Conservation (phyloP, 228 moss, liverwort and hornwort genomes). For the Sphagnum fallax region DNA sequence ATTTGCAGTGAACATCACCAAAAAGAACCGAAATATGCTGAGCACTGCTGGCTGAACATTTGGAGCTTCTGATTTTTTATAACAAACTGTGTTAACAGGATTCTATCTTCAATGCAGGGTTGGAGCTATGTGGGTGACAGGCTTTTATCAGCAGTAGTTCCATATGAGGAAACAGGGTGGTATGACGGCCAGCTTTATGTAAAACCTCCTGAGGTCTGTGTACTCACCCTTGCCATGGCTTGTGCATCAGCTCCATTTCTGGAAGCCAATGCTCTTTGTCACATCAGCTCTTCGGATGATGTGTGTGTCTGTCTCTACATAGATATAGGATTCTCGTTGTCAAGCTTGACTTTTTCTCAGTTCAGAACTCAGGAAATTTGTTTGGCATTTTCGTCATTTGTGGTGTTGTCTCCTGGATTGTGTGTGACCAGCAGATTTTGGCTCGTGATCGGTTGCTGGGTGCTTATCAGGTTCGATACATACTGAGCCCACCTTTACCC, state of each 20-base stretch:
- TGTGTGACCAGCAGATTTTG: constrained; percentile 30
- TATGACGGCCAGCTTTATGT: constrained; percentile 68
- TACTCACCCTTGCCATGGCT: neutral
- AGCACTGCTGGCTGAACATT: neutral
- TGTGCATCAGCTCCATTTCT: neutral
- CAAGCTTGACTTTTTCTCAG: neutral
- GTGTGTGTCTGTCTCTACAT: neutral
- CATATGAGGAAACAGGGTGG: constrained; percentile 69
- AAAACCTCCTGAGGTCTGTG: constrained; percentile 59
- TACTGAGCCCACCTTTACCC: neutral
- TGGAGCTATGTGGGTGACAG: constrained; percentile 71
- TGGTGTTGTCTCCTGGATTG: too few relatives aligned
- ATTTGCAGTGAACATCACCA: too few relatives aligned
- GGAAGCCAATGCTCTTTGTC: neutral
- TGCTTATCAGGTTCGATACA: constrained; percentile 47
- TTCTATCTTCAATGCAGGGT: constrained; percentile 19
- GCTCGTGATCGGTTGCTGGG: constrained; percentile 65
- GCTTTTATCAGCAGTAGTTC: constrained; percentile 59
- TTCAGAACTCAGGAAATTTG: too few relatives aligned
- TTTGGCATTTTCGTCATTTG: too few relatives aligned
- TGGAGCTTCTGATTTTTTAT: too few relatives aligned
- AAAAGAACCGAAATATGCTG: neutral
- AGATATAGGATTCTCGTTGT: neutral
- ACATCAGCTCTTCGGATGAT: neutral
- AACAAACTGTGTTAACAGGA: neutral